Percentiles rank a stretch among this genome's conserved stretches.
These are phyloP conservation scores for Epithele typhae DNA, from an alignment of 768 basidiomycete genomes.

Conservation along the genomic window DNA sequence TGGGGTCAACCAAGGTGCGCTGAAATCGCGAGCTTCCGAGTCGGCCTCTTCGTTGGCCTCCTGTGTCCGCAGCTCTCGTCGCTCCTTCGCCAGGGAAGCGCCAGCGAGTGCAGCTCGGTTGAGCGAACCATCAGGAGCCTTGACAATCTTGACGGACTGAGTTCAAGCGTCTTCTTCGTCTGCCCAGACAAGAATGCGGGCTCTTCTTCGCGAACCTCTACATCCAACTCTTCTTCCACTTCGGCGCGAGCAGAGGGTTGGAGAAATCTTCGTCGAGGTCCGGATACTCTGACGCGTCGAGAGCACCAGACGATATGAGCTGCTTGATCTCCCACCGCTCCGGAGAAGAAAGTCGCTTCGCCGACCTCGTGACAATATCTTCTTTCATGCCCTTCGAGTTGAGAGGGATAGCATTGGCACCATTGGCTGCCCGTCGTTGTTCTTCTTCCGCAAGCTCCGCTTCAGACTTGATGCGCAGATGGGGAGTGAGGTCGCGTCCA, in stretches of 20 bases:
- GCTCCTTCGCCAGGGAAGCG: constrained; percentile 90
- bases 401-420: constrained; percentile 85
- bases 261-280: constrained; percentile 85
- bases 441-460: constrained; percentile 86
- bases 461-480: constrained; percentile 91
- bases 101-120: constrained; percentile 95
- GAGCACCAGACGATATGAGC: constrained; percentile 90
- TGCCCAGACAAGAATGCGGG: constrained; percentile 95
- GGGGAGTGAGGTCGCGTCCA: constrained; percentile 90
- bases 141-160: constrained; percentile 97
- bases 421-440: constrained; percentile 55
- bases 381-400: constrained; percentile 40
- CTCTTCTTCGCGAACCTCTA: constrained; percentile 96
- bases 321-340: constrained; percentile 99
- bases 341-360: constrained; percentile 89
- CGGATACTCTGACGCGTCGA: constrained; percentile 91
- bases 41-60: constrained; percentile 94
- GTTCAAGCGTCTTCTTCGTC: constrained; percentile 90
- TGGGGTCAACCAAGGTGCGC: constrained; percentile 97
- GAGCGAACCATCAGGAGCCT: constrained; percentile 95
- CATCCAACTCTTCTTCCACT: constrained; percentile 94
- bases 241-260: constrained; percentile 75
- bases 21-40: constrained; percentile 91
- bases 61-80: constrained; percentile 90
- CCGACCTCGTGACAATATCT: constrained; percentile 58